Evolutionary conservation across 805 yeast genomes (phyloP), one percentile per base, ranked within the genome.

Genomic region (Ogataea naganishii): DNA sequence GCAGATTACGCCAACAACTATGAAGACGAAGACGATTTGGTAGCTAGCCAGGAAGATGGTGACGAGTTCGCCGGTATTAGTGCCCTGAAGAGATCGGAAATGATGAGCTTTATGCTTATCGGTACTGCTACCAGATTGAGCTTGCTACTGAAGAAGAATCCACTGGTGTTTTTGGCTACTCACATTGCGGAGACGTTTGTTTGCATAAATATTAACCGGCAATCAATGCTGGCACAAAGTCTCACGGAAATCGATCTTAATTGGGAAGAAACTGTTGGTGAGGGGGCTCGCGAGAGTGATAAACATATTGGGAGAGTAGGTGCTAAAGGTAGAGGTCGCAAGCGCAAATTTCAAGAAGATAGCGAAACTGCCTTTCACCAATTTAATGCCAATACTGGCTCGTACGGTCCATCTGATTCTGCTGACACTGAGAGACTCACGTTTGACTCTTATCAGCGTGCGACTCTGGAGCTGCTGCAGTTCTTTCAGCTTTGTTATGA

Each of bases 41-140:
- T 23, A 20, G 27, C 35, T 21, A 20, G 26, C 30, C 11, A 34
- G 38, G 64, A 58, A 15, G 56, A 47, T 12, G 70, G 59, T 9
- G 72, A 72, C 20, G 67, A 69, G 19, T 56, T 72, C 24, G 78
- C 88, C 0, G 95, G 95, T 0, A 57, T 83, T 26, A 83, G 84
- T 18, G 94, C 95, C 1, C 75, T 86, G 72, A 65, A 94, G 42
- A 62, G 95, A 44, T 77, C 88, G 38, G 88, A 84, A 50, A 66
- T 95, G 23, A 81, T 85, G 86, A 80, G 94, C 0, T 88, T 95
- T 89, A 81, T 86, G 92, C 68, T 85, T 36, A 76, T 84, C 27
- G 96, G 96, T 3, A 75, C 83, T 2, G 88, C 94, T 0, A 80
- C 84, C 2, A 63, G 96, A 33, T 57, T 88, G 24, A 92, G 95